Conservation (phyloP, 2,329 filamentous ascomycete species). For the Stachybotrys echinatus region DNA sequence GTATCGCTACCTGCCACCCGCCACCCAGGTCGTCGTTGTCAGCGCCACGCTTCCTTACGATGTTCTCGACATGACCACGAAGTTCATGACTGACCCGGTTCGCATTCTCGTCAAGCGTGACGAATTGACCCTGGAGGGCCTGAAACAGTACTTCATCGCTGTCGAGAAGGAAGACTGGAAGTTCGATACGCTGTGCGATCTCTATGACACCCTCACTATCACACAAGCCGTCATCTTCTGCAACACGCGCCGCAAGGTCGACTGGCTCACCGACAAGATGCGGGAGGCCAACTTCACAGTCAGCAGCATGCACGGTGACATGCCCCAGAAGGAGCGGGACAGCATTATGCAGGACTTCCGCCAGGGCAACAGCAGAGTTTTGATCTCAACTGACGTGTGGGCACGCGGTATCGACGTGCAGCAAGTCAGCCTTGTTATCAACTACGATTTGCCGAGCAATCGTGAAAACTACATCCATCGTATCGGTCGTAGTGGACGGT, state of each 20-base stretch:
- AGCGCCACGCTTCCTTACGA: constrained; percentile 96
- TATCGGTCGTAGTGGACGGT: constrained; percentile 91
- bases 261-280: constrained; percentile 99
- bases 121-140: constrained; percentile 91
- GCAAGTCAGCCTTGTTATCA: constrained; percentile 97
- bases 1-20: constrained; percentile 91
- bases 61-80: constrained; percentile 97
- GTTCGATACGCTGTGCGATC: constrained; percentile 95
- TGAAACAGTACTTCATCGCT: constrained; percentile 99
- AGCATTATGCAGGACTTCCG: constrained; percentile 99
- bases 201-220: constrained; percentile 98
- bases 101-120: constrained; percentile 98
- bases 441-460: constrained; percentile 97
- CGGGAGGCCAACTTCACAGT: constrained; percentile 98
- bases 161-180: constrained; percentile 99
- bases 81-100: constrained; percentile 98
- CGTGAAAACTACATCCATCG: constrained; percentile 99
- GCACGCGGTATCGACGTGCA: constrained; percentile 98
- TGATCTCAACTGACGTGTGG: constrained; percentile 98
- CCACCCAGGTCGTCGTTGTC: constrained; percentile 97
- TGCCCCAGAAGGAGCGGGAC: constrained; percentile 97
- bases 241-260: constrained; percentile 97
- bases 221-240: constrained; percentile 99
- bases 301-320: constrained; percentile 97
- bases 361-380: constrained; percentile 89